Percentiles rank a stretch among this genome's conserved stretches.
These are phyloP conservation scores for Cardamine chenopodiifolia DNA, from an alignment of 345 rosid genomes.

Conservation along the genomic window DNA sequence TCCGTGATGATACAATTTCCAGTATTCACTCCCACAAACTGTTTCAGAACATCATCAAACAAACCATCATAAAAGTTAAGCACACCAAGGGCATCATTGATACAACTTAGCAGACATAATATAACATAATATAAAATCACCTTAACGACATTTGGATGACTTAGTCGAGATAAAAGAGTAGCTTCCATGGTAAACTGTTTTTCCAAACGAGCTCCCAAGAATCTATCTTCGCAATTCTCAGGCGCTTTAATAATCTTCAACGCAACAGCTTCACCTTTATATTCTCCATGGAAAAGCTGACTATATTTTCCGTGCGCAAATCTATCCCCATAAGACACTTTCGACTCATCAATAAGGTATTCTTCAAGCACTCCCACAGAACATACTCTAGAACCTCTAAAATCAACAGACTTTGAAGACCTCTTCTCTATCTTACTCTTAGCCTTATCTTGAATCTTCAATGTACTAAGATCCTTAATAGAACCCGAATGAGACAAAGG, in stretches of 20 bases:
- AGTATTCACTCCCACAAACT: conserved; percentile 62
- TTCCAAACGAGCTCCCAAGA: conserved; percentile 58
- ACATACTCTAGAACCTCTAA: conserved; percentile 58
- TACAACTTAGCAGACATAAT: neutral
- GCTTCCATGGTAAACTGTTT: conserved; percentile 76
- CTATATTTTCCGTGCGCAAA: conserved; percentile 80
- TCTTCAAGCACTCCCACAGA: conserved; percentile 64
- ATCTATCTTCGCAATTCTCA: conserved; percentile 59
- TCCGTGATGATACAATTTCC: conserved; percentile 63
- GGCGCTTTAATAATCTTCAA: conserved; percentile 66
- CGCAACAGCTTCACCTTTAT: conserved; percentile 75
- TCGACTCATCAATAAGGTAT: conserved; percentile 56
- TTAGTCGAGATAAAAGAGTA: conserved; percentile 64
- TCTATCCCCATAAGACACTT: conserved; percentile 61
- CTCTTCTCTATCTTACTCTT: conserved; percentile 58
- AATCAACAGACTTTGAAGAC: conserved; percentile 71
- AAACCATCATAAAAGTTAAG: neutral
- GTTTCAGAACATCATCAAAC: conserved; percentile 28
- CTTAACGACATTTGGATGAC: conserved; percentile 72
- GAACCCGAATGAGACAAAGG: conserved; percentile 50
- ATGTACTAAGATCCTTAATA: conserved; percentile 50
- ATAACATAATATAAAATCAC: conserved; percentile 41
- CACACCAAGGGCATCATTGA: conserved; percentile 3
- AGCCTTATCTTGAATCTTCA: conserved; percentile 51
- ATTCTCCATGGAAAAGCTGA: conserved; percentile 72